phyloP scores from a whole-genome alignment of 169 alveolate species.

The Babesia caballi region DNA sequence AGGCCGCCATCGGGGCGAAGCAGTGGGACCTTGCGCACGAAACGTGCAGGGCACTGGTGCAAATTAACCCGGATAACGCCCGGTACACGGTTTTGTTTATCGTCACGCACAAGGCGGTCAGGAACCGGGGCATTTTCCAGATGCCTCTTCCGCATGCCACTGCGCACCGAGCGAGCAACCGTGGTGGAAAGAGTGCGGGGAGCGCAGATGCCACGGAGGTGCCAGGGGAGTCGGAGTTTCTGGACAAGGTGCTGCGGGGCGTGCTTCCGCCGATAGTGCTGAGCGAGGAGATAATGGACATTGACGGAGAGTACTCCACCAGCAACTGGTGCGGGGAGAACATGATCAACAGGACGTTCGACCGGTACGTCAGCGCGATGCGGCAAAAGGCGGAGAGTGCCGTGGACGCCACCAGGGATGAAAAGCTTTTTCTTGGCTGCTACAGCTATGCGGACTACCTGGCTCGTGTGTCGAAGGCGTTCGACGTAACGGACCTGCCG shows the following conservation, averaged over 20 bases:
- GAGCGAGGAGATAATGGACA: constrained; percentile 47
- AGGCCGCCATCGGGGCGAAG: background rate
- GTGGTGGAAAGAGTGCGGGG: too few relatives aligned
- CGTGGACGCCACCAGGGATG: constrained; percentile 7
- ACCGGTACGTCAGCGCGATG: constrained; percentile 3
- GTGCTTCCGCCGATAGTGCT: constrained; percentile 4
- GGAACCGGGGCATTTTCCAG: constrained; percentile 6
- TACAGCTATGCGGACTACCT: constrained; percentile 21
- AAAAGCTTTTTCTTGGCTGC: constrained; percentile 10
- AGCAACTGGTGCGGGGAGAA: constrained; percentile 36
- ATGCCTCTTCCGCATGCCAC: background rate
- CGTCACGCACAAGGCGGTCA: constrained; percentile 25
- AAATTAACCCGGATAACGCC: constrained; percentile 33
- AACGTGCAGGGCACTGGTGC: constrained; percentile 12
- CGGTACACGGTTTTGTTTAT: constrained; percentile 19
- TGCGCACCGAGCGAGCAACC: background rate
- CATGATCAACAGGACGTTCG: constrained; percentile 8
- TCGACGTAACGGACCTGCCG: constrained; percentile 10
- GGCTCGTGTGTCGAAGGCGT: background rate
- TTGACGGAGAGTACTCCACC: constrained; percentile 41
- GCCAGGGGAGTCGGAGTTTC: background rate
- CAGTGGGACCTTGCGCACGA: constrained; percentile 15
- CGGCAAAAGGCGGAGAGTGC: background rate
- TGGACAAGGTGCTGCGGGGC: background rate
- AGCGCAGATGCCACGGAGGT: background rate